Percentiles rank a stretch among this genome's conserved stretches.
These are phyloP conservation scores for Balakata baccata DNA, from an alignment of 345 rosid genomes.

Conservation along the genomic window DNA sequence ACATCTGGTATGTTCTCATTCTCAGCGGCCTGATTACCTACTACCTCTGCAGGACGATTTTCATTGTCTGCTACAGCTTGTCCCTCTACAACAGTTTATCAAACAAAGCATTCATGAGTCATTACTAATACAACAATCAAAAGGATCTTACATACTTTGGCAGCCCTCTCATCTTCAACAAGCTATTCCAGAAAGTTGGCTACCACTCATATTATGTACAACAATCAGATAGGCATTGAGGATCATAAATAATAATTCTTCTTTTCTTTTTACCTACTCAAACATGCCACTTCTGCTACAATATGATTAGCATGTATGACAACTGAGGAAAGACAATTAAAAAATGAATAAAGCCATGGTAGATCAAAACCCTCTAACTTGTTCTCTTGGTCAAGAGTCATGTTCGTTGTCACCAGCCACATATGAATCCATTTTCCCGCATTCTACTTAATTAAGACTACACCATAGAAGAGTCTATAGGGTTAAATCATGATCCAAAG, in stretches of 20 bases:
- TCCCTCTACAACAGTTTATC: slow-evolving; percentile 44
- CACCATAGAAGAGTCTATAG: too few relatives aligned
- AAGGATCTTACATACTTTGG: neutral
- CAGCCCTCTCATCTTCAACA: neutral
- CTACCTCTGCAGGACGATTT: slow-evolving; percentile 46
- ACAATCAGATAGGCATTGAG: too few relatives aligned
- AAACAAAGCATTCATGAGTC: neutral
- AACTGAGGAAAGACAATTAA: neutral
- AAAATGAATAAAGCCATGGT: too few relatives aligned
- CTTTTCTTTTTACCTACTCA: too few relatives aligned
- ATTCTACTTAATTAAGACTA: neutral
- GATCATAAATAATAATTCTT: too few relatives aligned
- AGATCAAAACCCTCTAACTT: too few relatives aligned
- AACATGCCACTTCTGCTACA: too few relatives aligned
- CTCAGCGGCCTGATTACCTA: slow-evolving; percentile 52
- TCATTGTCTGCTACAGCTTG: slow-evolving; percentile 64
- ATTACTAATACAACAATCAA: neutral
- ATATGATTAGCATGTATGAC: neutral
- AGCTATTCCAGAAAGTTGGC: neutral
- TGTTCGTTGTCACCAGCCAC: too few relatives aligned
- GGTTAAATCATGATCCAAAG: neutral
- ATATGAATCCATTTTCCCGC: neutral
- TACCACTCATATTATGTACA: neutral
- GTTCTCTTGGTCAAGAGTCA: too few relatives aligned
- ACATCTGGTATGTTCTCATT: slow-evolving; percentile 43